phyloP scores from a whole-genome alignment of 2,329 filamentous ascomycete species.

The Chaetothyriales sp. region DNA sequence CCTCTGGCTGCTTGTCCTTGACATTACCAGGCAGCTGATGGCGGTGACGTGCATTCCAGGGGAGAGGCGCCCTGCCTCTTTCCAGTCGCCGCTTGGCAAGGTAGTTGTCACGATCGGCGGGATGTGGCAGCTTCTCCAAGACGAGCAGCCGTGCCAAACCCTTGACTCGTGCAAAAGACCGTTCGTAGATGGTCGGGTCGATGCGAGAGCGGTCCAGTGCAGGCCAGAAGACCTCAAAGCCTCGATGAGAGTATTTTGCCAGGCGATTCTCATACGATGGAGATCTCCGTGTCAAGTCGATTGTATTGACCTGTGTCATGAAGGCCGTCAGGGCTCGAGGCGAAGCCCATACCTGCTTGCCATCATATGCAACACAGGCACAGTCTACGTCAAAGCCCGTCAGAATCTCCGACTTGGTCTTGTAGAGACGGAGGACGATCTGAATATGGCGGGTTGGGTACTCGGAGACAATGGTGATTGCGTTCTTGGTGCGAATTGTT shows the following conservation, averaged over 20 bases:
- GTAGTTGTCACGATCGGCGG: constrained; percentile 53
- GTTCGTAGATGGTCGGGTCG: constrained; percentile 75
- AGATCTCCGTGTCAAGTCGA: constrained; percentile 64
- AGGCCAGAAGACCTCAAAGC: constrained; percentile 73
- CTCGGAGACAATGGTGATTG: constrained; percentile 70
- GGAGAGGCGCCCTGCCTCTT: constrained; percentile 47
- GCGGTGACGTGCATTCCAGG: constrained; percentile 27
- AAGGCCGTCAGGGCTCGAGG: constrained; percentile 64
- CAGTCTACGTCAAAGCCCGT: constrained; percentile 83
- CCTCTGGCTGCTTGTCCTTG: constrained; percentile 62
- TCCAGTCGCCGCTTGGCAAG: constrained; percentile 54
- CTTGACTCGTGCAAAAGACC: constrained; percentile 59
- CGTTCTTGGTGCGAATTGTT: constrained; percentile 71
- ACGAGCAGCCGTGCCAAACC: constrained; percentile 68
- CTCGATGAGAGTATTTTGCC: constrained; percentile 69
- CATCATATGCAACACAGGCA: constrained; percentile 66
- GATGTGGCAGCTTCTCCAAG: constrained; percentile 60
- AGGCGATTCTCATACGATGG: constrained; percentile 79
- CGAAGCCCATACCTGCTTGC: constrained; percentile 61
- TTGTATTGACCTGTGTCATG: constrained; percentile 66
- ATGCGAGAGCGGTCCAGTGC: constrained; percentile 57
- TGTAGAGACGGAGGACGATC: constrained; percentile 75
- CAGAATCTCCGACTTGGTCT: constrained; percentile 67
- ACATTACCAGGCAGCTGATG: constrained; percentile 50
- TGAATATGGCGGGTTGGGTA: constrained; percentile 74